Conservation (phyloP, 2,329 filamentous ascomycete species). For the Xylaria sp. region DNA sequence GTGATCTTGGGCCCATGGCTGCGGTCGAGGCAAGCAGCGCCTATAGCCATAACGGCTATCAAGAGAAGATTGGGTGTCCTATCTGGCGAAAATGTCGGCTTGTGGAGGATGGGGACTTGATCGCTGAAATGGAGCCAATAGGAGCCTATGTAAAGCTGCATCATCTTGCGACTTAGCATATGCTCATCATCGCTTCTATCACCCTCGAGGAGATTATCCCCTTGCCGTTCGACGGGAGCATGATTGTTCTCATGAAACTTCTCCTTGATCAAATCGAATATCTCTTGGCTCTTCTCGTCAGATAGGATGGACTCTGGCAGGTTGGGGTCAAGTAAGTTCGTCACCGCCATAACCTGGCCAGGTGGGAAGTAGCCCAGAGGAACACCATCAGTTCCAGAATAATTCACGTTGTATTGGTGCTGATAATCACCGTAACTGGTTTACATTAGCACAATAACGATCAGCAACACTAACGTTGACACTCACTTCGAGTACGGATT, state of each 20-base stretch:
- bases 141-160: constrained; percentile 92
- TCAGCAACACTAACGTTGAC: neutral
- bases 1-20: constrained; percentile 79
- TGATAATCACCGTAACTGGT: constrained; percentile 65
- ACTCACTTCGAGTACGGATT: constrained; percentile 62
- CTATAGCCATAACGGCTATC: constrained; percentile 90
- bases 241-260: constrained; percentile 85
- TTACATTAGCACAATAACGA: constrained; percentile 35
- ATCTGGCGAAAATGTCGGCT: constrained; percentile 91
- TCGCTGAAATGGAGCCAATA: constrained; percentile 97
- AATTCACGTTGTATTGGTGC: constrained; percentile 62
- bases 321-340: constrained; percentile 82
- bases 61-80: constrained; percentile 86
- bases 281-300: constrained; percentile 84
- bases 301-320: constrained; percentile 84
- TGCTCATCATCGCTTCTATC: constrained; percentile 74
- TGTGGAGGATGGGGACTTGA: constrained; percentile 93
- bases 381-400: constrained; percentile 60
- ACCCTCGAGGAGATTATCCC: constrained; percentile 81
- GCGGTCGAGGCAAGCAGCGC: constrained; percentile 88
- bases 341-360: constrained; percentile 86
- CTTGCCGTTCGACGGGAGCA: constrained; percentile 77
- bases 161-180: constrained; percentile 88
- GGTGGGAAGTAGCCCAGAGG: constrained; percentile 67
- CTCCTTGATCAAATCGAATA: constrained; percentile 83